Conservation (phyloP, 2,329 filamentous ascomycete species). For the Penicillium sp. region DNA sequence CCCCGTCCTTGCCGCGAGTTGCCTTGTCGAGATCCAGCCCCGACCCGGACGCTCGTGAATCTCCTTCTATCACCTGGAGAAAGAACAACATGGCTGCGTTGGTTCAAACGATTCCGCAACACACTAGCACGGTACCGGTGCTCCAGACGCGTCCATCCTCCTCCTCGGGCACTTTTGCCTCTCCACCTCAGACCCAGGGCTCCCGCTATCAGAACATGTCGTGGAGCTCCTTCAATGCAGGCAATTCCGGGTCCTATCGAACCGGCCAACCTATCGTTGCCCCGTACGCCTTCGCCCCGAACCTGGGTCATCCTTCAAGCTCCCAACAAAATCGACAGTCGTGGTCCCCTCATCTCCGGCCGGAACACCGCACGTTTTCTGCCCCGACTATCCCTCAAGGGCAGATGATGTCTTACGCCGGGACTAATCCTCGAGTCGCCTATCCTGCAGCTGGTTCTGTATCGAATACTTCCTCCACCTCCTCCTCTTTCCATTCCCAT, state of each 20-base stretch:
- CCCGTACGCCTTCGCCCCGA: conserved; percentile 76
- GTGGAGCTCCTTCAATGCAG: conserved; percentile 43
- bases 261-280: conserved; percentile 62
- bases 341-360: conserved; percentile 54
- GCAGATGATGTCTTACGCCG: conserved; percentile 32
- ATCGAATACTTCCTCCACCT: conserved; percentile 53
- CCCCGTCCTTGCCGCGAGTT: conserved; percentile 12
- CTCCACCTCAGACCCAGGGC: conserved; percentile 35
- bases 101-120: conserved; percentile 77
- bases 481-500: conserved; percentile 46
- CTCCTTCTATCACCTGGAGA: conserved; percentile 18
- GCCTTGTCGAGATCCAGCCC: conserved; percentile 21
- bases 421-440: conserved; percentile 36
- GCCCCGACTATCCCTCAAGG: conserved; percentile 49
- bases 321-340: conserved; percentile 56
- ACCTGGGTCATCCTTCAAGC: conserved; percentile 52
- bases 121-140: conserved; percentile 70
- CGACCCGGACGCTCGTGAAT: conserved; percentile 20
- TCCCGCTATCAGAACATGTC: conserved; percentile 40
- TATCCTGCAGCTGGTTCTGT: conserved; percentile 54
- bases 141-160: conserved; percentile 71
- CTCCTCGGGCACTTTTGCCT: conserved; percentile 57
- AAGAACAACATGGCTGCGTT: conserved; percentile 72
- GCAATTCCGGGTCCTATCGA: conserved; percentile 47
- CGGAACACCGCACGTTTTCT: conserved; percentile 57